Percentiles rank a stretch among this genome's conserved stretches.
phyloP scores from a whole-genome alignment of 306 rosid species.

The Quercus berberidifolia region DNA sequence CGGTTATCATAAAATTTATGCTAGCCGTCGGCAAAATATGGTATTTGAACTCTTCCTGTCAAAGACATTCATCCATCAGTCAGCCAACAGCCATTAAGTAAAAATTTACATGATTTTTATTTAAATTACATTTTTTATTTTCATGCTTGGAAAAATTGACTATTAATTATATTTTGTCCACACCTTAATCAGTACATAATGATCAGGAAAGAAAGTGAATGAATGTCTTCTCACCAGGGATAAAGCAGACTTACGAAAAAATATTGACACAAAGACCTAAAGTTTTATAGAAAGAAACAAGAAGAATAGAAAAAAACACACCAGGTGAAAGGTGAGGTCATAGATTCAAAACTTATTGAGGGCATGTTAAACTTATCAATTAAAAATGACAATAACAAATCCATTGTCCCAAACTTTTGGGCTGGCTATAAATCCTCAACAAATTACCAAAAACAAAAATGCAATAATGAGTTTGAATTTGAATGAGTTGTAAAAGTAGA shows the following conservation, averaged over 20 bases:
- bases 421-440: too few relatives aligned
- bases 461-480: neutral
- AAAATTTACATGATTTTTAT: too few relatives aligned
- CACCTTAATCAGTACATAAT: neutral
- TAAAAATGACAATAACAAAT: too few relatives aligned
- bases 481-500: neutral
- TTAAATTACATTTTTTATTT: too few relatives aligned
- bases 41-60: constrained; percentile 6
- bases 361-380: too few relatives aligned
- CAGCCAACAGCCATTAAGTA: neutral
- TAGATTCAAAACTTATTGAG: too few relatives aligned
- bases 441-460: neutral
- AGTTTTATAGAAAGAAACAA: neutral
- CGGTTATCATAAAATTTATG: neutral
- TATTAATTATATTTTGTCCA: neutral
- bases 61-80: constrained; percentile 17
- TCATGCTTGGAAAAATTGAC: too few relatives aligned
- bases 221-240: neutral
- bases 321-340: too few relatives aligned
- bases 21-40: constrained; percentile 1
- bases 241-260: neutral
- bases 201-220: neutral
- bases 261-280: neutral
- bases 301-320: neutral
- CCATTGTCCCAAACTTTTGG: too few relatives aligned